Percentiles rank a stretch among this genome's conserved stretches.
These are phyloP conservation scores for Pseudozyma flocculosa DNA, from an alignment of 1,284 basidiomycete species.

Conservation along the genomic window DNA sequence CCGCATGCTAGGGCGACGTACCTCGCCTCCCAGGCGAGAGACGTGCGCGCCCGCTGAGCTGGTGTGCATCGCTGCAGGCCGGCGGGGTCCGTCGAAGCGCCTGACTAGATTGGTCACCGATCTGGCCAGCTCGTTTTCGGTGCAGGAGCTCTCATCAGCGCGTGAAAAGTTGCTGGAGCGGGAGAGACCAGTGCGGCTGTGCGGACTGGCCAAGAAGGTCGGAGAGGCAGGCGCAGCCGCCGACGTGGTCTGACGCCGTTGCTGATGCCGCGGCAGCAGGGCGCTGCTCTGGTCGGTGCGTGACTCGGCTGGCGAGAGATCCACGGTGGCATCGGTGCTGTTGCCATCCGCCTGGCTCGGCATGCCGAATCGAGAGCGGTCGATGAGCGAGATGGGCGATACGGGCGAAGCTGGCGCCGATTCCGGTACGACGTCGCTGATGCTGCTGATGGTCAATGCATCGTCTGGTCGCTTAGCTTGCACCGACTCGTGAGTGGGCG, in stretches of 20 bases:
- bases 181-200: conserved; percentile 11
- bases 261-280: conserved; percentile 3
- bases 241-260: conserved; percentile 23
- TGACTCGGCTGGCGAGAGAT: conserved; percentile 31
- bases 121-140: conserved; percentile 33
- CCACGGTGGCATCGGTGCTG: conserved; percentile 27
- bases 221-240: conserved; percentile 27
- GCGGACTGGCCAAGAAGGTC: conserved; percentile 11
- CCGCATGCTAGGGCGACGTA: conserved; percentile 66
- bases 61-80: conserved; percentile 1
- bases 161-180: conserved; percentile 14
- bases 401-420: too few relatives aligned
- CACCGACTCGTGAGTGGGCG: too few relatives aligned
- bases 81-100: conserved; percentile 33
- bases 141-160: conserved; percentile 48
- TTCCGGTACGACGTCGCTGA: too few relatives aligned
- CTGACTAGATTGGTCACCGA: conserved; percentile 22
- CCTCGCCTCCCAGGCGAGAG: conserved; percentile 2
- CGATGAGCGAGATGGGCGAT: too few relatives aligned
- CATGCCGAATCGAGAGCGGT: neutral
- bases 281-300: too few relatives aligned
- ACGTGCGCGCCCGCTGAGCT: conserved; percentile 7
- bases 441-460: too few relatives aligned
- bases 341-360: conserved; percentile 26
- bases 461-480: too few relatives aligned